Base-by-base conservation (phyloP, 192 early-diverging fungal species). In the Coemansia sp. region DNA sequence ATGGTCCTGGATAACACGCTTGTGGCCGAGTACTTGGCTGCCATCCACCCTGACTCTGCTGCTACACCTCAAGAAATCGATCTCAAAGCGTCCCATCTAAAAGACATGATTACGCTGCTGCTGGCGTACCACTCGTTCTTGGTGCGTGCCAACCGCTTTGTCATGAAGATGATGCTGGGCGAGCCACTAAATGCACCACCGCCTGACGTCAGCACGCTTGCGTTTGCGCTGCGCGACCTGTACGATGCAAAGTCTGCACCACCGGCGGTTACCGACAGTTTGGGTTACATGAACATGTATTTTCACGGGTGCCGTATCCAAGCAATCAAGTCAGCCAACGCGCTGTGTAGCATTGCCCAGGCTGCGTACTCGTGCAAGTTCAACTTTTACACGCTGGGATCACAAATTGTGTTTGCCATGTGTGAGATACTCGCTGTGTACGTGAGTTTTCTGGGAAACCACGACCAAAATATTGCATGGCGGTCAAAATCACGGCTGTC, bases 131-230 rank as follows among this genome's bases (percentile, higher is more conserved):
- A 79, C 43, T 70, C 68, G 19, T 73, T 67, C 39, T 37, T 79
- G 56, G 61, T 70, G 25, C 70, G 77, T 2, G 77, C 77, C 24
- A 79, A 79, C 68, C 64, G 77, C 2, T 70, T 63, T 39, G 68
- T 64, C 8, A 79, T 79, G 77, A 79, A 79, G 65, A 60, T 61
- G 49, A 70, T 79, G 77, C 58, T 74, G 51, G 76, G 76, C 12
- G 76, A 79, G 71, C 65, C 56, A 5, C 56, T 79, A 22, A 56
- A 67, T 27, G 58, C 62, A 57, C 76, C 76, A 52, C 67, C 76
- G 52, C 76, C 76, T 2, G 67, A 79, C 38, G 62, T 73, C 17
- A 64, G 25, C 43, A 79, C 76, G 8, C 25, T 55, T 43, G 71
- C 56, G 19, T 79, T 79, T 57, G 72, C 67, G 6, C 63, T 79